Evolutionary conservation across 805 yeast species (phyloP), one percentile per base, ranked within the genome.

Genomic region (Candida stauntonica): DNA sequence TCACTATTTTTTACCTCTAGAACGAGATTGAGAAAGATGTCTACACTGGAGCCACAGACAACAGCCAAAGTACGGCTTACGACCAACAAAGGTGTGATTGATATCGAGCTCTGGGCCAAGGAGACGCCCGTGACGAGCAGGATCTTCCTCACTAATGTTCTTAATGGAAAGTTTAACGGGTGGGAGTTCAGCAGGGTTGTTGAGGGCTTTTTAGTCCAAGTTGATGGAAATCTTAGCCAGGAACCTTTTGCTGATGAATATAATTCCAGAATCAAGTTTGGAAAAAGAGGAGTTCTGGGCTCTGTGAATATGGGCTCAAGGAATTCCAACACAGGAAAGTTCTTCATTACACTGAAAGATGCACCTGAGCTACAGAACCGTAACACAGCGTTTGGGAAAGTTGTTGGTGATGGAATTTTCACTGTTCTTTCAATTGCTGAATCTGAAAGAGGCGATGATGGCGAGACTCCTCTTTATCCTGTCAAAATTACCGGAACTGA

Each of bases 71-170:
- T 78, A n/a, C 55, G 65, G 3, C 44, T 84, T 3, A 48, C 57
- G 14, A 81, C 91, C 0, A 62, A 73, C 3, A 77, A 75, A 39
- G 91, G 91, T 0, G 59, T 64, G 3, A 57, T 83, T 0, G 75
- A 69, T 18, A 57, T 82, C 1, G 88, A 78, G 41, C 55, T 83
- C 6, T 84, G 82, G 79, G 85, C 88, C 11, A 75, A 75, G 47
- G 86, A 84, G 53, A 58, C 73, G 3, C 87, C 88, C 0, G 44
- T 46, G 0, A 67, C 77, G 1, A 52, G 72, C 21, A 51, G 67
- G 26, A 50, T 53, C 27, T 81, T 83, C 47, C 52, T 83, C n/a
- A 63, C 66, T 35, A 64, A 63, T 26, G 73, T 82, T 46, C 29
- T 66, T 13, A 60, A 70, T 41, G 68, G 70, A 8, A 51, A 48